phyloP scores from a whole-genome alignment of 2,329 filamentous ascomycete genomes.

The Atkinsonella texensis region DNA sequence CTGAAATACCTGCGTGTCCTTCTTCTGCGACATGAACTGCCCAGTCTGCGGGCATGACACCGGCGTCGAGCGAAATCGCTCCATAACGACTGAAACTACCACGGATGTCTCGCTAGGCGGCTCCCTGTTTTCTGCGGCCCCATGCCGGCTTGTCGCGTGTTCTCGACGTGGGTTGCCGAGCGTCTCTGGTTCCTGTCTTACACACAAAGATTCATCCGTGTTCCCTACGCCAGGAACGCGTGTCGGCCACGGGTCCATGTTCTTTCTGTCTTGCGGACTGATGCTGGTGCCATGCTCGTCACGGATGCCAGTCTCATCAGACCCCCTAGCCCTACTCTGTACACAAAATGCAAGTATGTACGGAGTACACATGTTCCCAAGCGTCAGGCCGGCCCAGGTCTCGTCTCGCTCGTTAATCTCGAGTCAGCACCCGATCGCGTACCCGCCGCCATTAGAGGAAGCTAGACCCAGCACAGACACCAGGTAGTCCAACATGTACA shows the following conservation, averaged over 20 bases:
- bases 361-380: not conserved
- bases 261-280: not conserved
- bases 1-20: no score
- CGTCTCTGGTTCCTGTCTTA: conserved; percentile 3
- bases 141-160: not conserved
- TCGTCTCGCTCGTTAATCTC: not conserved
- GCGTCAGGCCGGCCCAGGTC: not conserved
- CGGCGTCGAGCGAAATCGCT: not conserved
- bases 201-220: not conserved
- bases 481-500: not conserved
- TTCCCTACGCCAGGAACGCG: not conserved
- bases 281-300: not conserved
- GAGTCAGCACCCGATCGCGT: not conserved
- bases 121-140: not conserved
- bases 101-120: conserved; percentile 1
- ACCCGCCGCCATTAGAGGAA: not conserved
- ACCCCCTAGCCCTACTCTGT: no score
- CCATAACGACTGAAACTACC: no score
- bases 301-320: no score
- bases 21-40: not conserved
- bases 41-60: not conserved
- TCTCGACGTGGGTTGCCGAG: not conserved
- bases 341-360: no score
- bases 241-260: not conserved
- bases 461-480: not conserved